These are phyloP conservation scores for Chalciporus piperatus DNA, from an alignment of 768 basidiomycete species.

Conservation along the genomic window DNA sequence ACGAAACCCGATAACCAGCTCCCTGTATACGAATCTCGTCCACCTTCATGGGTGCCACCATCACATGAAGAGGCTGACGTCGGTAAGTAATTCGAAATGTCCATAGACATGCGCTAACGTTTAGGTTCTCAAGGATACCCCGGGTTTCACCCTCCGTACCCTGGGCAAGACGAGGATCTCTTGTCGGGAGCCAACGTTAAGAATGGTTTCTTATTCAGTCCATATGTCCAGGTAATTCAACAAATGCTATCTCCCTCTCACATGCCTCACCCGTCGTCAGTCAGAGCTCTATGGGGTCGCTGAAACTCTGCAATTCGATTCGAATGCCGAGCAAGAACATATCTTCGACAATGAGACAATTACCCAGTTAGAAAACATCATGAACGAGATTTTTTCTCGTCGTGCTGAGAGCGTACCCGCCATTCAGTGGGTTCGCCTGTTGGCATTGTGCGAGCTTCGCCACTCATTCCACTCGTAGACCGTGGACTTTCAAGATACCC, in stretches of 20 bases:
- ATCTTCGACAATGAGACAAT: slow-evolving; percentile 53
- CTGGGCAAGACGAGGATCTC: slow-evolving; percentile 72
- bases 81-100: slow-evolving; percentile 39
- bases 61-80: slow-evolving; percentile 67
- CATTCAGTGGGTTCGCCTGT: slow-evolving; percentile 55
- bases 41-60: slow-evolving; percentile 72
- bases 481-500: slow-evolving; percentile 74
- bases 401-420: slow-evolving; percentile 53
- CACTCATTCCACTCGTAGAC: slow-evolving; percentile 24
- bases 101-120: background rate
- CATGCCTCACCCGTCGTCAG: slow-evolving; percentile 10
- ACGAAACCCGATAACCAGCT: slow-evolving; percentile 31
- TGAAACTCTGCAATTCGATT: slow-evolving; percentile 13
- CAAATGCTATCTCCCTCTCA: background rate
- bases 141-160: slow-evolving; percentile 73
- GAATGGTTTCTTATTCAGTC: slow-evolving; percentile 55
- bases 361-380: slow-evolving; percentile 64
- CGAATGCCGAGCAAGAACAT: slow-evolving; percentile 36
- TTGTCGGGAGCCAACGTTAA: slow-evolving; percentile 64
- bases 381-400: slow-evolving; percentile 71
- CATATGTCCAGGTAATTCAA: slow-evolving; percentile 55
- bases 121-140: slow-evolving; percentile 52
- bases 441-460: background rate
- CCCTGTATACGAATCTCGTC: slow-evolving; percentile 61
- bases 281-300: slow-evolving; percentile 19